Evolutionary conservation across 129 eudicot genomes (phyloP).

Genomic region (carrot (Daucus carota)): DH1_v3.0 NC_030381.2:51445001-51445500

Average conservation of each 20-base stretch:
- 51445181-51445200: neutral
- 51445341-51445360: neutral
- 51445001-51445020: too few species aligned
- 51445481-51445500: neutral
- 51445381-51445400: neutral
- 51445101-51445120: slow-evolving; percentile 70
- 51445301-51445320: neutral
- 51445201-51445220: neutral
- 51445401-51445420: neutral
- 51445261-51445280: neutral
- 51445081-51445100: slow-evolving; percentile 69
- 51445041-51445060: slow-evolving; percentile 66
- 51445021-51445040: slow-evolving; percentile 2
- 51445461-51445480: neutral
- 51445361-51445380: neutral
- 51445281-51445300: neutral
- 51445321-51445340: neutral
- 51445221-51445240: neutral
- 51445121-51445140: slow-evolving; percentile 73
- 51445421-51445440: neutral
- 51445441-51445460: neutral
- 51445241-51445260: neutral
- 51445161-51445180: slow-evolving; percentile 76
- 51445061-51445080: slow-evolving; percentile 46
- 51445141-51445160: slow-evolving; percentile 90